Evolutionary conservation across 345 rosid species (phyloP), one percentile per base, ranked within the genome.

Genomic region (Bretschneidera sinensis): DNA sequence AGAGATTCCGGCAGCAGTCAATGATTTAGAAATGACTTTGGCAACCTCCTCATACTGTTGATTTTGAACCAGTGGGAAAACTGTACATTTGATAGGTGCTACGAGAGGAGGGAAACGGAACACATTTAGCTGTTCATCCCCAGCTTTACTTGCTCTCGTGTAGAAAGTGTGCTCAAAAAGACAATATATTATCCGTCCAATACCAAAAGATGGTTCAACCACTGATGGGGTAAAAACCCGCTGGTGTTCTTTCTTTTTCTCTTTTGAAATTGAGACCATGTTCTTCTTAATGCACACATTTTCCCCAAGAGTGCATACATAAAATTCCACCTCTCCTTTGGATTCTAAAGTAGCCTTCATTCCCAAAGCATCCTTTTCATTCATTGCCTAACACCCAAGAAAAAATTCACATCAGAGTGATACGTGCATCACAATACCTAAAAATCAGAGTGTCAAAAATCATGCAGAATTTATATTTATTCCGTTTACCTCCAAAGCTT

Each of bases 51-150:
- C 99, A n/a, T 80, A 86, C 57, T 81, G 77, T 59, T 80, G 85
- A 71, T 90, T 88, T 77, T 94, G 92, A 52, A 90, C 87, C 22
- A 90, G 87, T 4, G 99, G 99, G 79, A 90, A 90, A 33, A 94
- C 99, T 0, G 92, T 88, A 79, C 99, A 94, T 63, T 90, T 94
- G 65, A 83, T 84, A 24, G 97, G 96, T 19, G 99, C 97, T 43
- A 90, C 92, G 25, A 90, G 81, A 19, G 99, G 89, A 54, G 96
- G 95, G 59, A 94, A 90, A 47, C 95, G 86, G 80, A 90, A 90
- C 23, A 88, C 85, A 39, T 86, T 94, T 61, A 87, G 22, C 62
- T 83, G 97, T 55, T 90, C 97, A 55, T 94, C 96, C 47, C 95
- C 96, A 25, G 91, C 85, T 71, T 94, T 90, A 80, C 91, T 85